Base-by-base conservation (phyloP, 768 basidiomycete species). In the Xerocomellus amylosporus region DNA sequence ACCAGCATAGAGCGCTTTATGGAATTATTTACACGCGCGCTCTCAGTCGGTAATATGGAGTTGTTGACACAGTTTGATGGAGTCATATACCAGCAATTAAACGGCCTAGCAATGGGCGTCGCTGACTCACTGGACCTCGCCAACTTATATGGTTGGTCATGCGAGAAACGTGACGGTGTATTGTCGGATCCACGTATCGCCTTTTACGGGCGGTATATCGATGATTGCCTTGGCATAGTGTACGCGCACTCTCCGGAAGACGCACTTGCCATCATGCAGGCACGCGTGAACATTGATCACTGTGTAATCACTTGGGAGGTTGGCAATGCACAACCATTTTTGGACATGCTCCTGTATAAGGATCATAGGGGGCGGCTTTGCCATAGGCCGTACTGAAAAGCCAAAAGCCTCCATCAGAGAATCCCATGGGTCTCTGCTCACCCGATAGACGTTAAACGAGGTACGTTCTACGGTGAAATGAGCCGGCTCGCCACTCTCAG, bases 391-490 rank as follows among this genome's bases (percentile, higher is more conserved):
- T 58, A 54, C 2, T 8, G 22, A 1, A 60, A 60, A 2, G 20
- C 22, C 0, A 12, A 22, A 1, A 24, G 36, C 24, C 26, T 28
- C 6, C 49, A 51, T 0, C 20, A 53, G n/a, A 40, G 49, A 33
- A 42, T 54, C n/a, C 56, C 47, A 5, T 58, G 59, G 58, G 53
- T 58, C 1, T 49, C 43, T 2, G 33, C 42, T 19, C 50, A 60
- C 24, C 56, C 50, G 0, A 7, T 45, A 0, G 49, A 60, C 1
- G 53, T 60, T 0, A 60, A 60, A 22, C 33, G 47, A 41, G 59
- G 56, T 0, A 60, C 53, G 0, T 59, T 59, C 17, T 14, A 7
- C 0, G 47, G 58, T 22, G 54, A 59, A 12, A 55, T 59, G 54
- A 6, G 2, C 0, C 38, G 43, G 0, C 20, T 59, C 0, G 31